Percentiles rank a stretch among this genome's conserved stretches.
Evolutionary conservation across 2,329 filamentous ascomycete genomes (phyloP).

Genomic region (Magnaporthiopsis rhizophila): DNA sequence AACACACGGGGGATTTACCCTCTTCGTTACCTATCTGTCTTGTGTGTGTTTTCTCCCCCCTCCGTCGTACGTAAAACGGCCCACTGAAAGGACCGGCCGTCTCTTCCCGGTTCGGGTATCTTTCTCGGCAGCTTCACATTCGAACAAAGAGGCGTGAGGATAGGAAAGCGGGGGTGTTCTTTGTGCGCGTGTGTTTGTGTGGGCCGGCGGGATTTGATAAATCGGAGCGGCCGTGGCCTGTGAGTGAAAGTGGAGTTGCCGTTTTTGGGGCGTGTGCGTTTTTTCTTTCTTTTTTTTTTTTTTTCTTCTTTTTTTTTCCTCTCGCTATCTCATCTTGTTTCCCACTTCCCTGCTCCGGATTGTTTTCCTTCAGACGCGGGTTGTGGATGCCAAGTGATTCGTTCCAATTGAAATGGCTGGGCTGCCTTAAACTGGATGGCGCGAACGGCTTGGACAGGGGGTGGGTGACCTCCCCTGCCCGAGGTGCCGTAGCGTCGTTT

Average conservation of each 20-base stretch:
- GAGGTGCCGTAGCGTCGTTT: background rate
- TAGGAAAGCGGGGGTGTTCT: background rate
- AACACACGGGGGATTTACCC: background rate
- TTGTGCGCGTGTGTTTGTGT: background rate
- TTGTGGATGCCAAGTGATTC: background rate
- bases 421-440: background rate
- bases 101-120: background rate
- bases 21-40: background rate
- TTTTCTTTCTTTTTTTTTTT: background rate
- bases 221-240: background rate
- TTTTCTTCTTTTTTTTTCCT: background rate
- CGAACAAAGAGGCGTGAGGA: background rate
- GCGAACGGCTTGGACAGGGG: background rate
- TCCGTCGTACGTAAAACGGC: conserved; percentile 2
- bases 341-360: background rate
- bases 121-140: background rate
- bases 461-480: background rate
- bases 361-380: background rate
- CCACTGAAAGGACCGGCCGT: background rate
- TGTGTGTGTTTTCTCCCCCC: background rate
- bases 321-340: no score
- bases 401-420: background rate
- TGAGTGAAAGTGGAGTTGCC: background rate
- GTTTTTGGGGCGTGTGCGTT: background rate
- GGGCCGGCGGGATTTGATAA: no score